Conservation (phyloP, 768 basidiomycete species). For the Lactarius sp. region DNA sequence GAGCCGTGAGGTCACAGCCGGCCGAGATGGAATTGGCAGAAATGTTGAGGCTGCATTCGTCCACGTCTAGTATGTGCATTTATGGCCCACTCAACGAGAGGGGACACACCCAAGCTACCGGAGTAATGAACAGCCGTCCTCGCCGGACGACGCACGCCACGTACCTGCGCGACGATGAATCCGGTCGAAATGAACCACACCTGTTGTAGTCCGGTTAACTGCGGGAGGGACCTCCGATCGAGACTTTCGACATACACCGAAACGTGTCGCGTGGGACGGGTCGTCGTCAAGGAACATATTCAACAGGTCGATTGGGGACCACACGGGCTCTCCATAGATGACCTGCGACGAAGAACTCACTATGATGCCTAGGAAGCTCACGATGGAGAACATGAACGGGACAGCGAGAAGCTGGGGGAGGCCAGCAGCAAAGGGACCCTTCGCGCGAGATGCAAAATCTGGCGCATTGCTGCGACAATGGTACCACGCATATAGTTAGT, state of each 20-base stretch:
- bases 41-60: constrained; percentile 56
- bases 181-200: constrained; percentile 76
- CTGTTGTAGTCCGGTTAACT: constrained; percentile 32
- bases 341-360: constrained; percentile 72
- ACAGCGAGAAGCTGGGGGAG: constrained; percentile 66
- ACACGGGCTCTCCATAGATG: constrained; percentile 73
- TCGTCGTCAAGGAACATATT: constrained; percentile 60
- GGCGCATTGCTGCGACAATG: constrained; percentile 53
- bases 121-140: not conserved
- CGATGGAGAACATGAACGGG: constrained; percentile 66
- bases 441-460: constrained; percentile 67
- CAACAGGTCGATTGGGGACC: constrained; percentile 73
- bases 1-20: constrained; percentile 76
- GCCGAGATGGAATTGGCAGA: constrained; percentile 81
- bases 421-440: constrained; percentile 51
- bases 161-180: constrained; percentile 73
- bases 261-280: constrained; percentile 61
- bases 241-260: constrained; percentile 42
- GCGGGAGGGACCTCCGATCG: not conserved
- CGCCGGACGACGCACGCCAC: not conserved
- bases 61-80: constrained; percentile 12
- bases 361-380: constrained; percentile 76
- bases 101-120: constrained; percentile 26
- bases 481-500: constrained; percentile 5
- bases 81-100: not conserved